Percentiles rank a stretch among this genome's conserved stretches.
phyloP scores from a whole-genome alignment of 176 grass and related monocot species.

The Guadua angustifolia region DNA sequence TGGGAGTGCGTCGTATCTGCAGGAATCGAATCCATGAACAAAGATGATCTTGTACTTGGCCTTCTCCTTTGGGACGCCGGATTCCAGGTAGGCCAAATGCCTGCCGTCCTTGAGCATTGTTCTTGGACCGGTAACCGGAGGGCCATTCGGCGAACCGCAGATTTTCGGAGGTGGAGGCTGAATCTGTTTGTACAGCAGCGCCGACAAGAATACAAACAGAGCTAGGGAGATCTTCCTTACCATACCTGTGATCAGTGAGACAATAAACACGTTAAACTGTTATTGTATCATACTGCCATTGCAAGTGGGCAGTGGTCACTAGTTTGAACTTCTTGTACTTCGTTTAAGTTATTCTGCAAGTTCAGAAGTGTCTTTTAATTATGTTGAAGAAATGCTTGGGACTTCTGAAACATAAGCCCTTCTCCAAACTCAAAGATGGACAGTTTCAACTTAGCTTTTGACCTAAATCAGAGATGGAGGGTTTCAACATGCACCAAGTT shows the following conservation, averaged over 20 bases:
- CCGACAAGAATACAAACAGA: constrained; percentile 42
- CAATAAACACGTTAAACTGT: too few relatives aligned
- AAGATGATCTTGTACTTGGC: constrained; percentile 85
- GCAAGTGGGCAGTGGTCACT: too few relatives aligned
- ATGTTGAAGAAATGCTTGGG: too few relatives aligned
- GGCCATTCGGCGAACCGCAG: too few relatives aligned
- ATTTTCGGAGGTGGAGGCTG: constrained; percentile 55
- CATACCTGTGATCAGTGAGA: constrained; percentile 37
- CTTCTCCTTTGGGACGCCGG: constrained; percentile 63
- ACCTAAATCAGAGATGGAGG: background rate
- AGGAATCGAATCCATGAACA: constrained; percentile 82
- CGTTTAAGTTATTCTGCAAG: too few relatives aligned
- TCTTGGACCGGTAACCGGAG: constrained; percentile 26
- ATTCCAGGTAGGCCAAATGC: constrained; percentile 78
- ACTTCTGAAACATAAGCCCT: too few relatives aligned
- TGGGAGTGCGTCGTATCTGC: constrained; percentile 62
- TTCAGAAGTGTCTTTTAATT: too few relatives aligned
- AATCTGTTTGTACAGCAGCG: constrained; percentile 55
- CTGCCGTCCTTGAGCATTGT: constrained; percentile 77
- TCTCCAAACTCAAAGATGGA: too few relatives aligned
- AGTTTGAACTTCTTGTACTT: too few relatives aligned
- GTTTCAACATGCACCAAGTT: constrained; percentile 16
- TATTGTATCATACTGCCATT: too few relatives aligned
- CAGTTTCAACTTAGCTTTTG: too few relatives aligned
- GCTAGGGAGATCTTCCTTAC: constrained; percentile 43